phyloP scores from a whole-genome alignment of 2,329 filamentous ascomycete genomes.

The Apiospora saccharicola region DNA sequence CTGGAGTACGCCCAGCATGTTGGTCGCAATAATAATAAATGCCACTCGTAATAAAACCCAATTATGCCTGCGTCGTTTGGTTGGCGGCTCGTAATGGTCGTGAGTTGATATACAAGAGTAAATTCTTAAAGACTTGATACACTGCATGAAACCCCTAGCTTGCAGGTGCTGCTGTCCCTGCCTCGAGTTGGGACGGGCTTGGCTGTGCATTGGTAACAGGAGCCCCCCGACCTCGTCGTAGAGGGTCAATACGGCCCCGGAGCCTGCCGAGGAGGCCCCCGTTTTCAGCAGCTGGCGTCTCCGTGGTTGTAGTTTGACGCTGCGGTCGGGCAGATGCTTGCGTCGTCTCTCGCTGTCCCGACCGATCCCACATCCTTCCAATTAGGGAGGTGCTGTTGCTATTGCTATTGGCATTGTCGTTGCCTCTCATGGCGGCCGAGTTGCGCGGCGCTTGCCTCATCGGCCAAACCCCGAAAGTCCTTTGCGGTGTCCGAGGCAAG shows the following conservation, averaged over 20 bases:
- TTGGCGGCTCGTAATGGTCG: slow-evolving; percentile 24
- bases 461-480: slow-evolving; percentile 47
- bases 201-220: slow-evolving; percentile 39
- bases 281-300: neutral
- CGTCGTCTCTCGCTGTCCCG: slow-evolving; percentile 3
- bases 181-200: slow-evolving; percentile 54
- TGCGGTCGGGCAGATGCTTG: slow-evolving; percentile 5
- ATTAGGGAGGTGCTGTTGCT: slow-evolving; percentile 12
- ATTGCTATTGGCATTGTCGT: slow-evolving; percentile 10
- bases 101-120: slow-evolving; percentile 21
- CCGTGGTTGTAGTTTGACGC: neutral
- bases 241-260: slow-evolving; percentile 2
- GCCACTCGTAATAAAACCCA: slow-evolving; percentile 19
- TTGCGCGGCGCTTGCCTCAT: slow-evolving; percentile 41
- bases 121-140: slow-evolving; percentile 18
- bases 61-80: slow-evolving; percentile 8
- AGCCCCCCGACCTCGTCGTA: slow-evolving; percentile 20
- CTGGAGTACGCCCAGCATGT: neutral
- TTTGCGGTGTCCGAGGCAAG: slow-evolving; percentile 51
- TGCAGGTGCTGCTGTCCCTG: slow-evolving; percentile 42
- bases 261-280: slow-evolving; percentile 13
- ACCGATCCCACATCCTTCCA: slow-evolving; percentile 18
- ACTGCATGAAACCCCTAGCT: neutral
- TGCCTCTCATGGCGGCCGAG: slow-evolving; percentile 27
- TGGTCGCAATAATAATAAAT: slow-evolving; percentile 11